Percentiles rank a stretch among this genome's conserved stretches.
These are phyloP conservation scores for Ophiostoma perfectum DNA, from an alignment of 2,329 filamentous ascomycete species.

Conservation along the genomic window DNA sequence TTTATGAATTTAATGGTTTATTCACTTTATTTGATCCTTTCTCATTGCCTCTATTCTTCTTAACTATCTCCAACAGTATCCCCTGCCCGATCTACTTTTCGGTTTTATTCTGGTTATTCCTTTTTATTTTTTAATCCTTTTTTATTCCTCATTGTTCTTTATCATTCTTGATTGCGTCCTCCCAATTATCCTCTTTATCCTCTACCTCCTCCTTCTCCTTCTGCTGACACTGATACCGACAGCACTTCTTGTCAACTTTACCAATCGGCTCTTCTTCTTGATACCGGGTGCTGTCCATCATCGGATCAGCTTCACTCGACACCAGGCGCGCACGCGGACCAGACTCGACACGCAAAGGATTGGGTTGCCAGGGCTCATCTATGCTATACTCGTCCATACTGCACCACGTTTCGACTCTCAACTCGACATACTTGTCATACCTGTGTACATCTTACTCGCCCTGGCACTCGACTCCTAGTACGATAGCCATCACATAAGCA, in stretches of 20 bases:
- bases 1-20: background rate
- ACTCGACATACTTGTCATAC: background rate
- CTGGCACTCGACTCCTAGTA: background rate
- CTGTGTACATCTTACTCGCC: background rate
- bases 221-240: background rate
- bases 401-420: background rate
- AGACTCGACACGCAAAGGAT: background rate
- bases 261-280: background rate
- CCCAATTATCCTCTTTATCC: no score
- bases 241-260: background rate
- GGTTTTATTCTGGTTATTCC: no score
- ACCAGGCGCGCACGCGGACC: background rate
- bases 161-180: no score
- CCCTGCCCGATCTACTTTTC: no score
- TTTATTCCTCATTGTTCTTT: no score
- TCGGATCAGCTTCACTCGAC: background rate
- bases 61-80: no score
- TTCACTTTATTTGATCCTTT: background rate
- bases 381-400: conserved; percentile 3
- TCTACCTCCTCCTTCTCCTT: no score
- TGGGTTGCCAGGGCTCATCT: background rate
- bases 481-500: background rate
- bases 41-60: no score
- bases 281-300: background rate
- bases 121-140: no score